Evolutionary conservation across 139 green algal species (phyloP), one percentile per base, ranked within the genome.

Genomic region (Gonium pectorale): DNA sequence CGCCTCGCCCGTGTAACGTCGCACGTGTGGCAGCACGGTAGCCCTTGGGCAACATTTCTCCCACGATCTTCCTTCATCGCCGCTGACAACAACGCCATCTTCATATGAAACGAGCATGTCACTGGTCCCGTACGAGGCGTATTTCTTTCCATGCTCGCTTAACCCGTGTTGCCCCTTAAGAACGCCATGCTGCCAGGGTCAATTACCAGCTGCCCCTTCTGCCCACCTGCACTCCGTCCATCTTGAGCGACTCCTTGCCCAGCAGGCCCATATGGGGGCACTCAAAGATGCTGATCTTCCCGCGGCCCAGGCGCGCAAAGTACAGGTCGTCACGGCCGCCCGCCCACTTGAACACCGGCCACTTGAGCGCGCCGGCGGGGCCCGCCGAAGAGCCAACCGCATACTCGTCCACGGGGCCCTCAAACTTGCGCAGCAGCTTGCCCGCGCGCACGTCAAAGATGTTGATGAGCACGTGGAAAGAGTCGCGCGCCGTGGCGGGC

Each of bases 301-400:
- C 93, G 68, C 92, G 95, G 64, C 88, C 93, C 84, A 98, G 86
- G n/a, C 93, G 88, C 22, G 97, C 97, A 86, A 98, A 97, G 88
- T 95, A 99, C 51, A 88, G 88, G 92, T 97, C 94, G 4, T 94
- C 88, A 5, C 64, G 68, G 79, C 94, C 93, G 38, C 95, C 96
- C 13, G 90, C 90, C 97, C 97, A 99, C 88, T 97, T 96, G 93
- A 98, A 98, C n/a, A 98, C 85, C 5, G 97, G 95, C 95, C 95
- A 99, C 46, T 86, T 82, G 29, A 96, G 87, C 51, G 91, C 88
- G 44, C 93, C 92, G 69, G 89, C 90, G n/a, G 89, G 83, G 3
- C 90, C 90, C 26, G 86, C 90, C 13, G 90, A 81, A 38, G 89
- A 79, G 33, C 92, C 92, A 5, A 96, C 89, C 38, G 94, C 94